Percentiles rank a stretch among this genome's conserved stretches.
These are phyloP conservation scores for Tetramitus jugosus DNA, from an alignment of 208 protist species.

Conservation along the genomic window DNA sequence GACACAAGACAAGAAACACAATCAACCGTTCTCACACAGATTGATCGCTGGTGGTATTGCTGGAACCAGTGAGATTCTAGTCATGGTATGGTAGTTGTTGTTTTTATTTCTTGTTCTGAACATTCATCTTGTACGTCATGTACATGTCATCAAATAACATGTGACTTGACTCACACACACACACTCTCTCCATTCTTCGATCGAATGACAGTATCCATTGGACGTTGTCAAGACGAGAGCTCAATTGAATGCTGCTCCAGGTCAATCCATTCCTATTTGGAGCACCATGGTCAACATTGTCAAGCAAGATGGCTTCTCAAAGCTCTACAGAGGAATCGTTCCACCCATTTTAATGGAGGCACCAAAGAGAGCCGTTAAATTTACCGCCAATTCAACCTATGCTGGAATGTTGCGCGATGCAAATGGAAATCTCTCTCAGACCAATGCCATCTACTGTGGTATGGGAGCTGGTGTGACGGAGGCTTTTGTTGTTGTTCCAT, in stretches of 20 bases:
- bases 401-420: background rate
- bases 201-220: slow-evolving; percentile 16
- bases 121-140: too few relatives aligned
- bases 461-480: slow-evolving; percentile 45
- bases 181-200: too few relatives aligned
- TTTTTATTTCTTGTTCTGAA: too few relatives aligned
- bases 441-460: slow-evolving; percentile 26
- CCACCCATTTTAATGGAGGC: slow-evolving; percentile 12
- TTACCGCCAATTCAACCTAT: background rate
- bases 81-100: too few relatives aligned
- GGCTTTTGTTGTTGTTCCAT: slow-evolving; percentile 45
- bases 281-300: background rate
- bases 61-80: slow-evolving; percentile 13
- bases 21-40: background rate
- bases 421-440: background rate
- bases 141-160: too few relatives aligned
- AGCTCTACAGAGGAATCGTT: slow-evolving; percentile 2
- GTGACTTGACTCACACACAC: too few relatives aligned
- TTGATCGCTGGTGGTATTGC: slow-evolving; percentile 7
- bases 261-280: background rate
- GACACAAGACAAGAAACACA: background rate
- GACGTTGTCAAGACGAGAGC: slow-evolving; percentile 24
- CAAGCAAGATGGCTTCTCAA: background rate
- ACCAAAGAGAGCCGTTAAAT: slow-evolving; percentile 26
- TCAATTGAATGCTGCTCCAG: background rate